These are phyloP conservation scores for Aureobasidium melanogenum DNA, from an alignment of 2,329 filamentous ascomycete genomes.

Conservation along the genomic window DNA sequence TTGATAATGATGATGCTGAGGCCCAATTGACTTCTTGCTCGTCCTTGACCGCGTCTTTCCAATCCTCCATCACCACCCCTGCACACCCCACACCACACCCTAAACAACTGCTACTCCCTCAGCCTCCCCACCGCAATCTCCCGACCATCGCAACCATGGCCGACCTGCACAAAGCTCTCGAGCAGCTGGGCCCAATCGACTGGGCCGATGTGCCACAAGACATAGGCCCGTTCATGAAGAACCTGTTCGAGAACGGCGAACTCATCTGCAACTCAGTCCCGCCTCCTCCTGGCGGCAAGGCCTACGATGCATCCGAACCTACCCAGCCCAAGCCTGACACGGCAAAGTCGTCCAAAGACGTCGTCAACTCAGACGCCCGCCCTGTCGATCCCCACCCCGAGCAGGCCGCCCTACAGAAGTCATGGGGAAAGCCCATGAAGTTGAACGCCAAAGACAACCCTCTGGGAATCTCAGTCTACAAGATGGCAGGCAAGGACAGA, in stretches of 20 bases:
- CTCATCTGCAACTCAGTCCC: constrained; percentile 71
- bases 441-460: constrained; percentile 64
- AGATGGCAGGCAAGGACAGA: constrained; percentile 68
- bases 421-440: constrained; percentile 81
- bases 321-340: constrained; percentile 49
- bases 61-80: neutral
- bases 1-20: neutral
- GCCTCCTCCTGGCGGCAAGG: constrained; percentile 38
- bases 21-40: neutral
- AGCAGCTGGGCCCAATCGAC: constrained; percentile 34
- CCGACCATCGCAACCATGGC: constrained; percentile 22
- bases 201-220: constrained; percentile 37
- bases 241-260: constrained; percentile 49
- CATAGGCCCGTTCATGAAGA: constrained; percentile 32
- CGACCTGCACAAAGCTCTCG: constrained; percentile 38
- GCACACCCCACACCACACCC: neutral
- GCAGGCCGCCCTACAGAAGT: constrained; percentile 58
- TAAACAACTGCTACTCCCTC: neutral
- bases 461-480: constrained; percentile 68
- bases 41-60: neutral
- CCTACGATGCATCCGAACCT: constrained; percentile 40
- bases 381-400: constrained; percentile 41
- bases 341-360: constrained; percentile 41
- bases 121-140: neutral
- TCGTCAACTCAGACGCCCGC: constrained; percentile 44